Percentiles rank a stretch among this genome's conserved stretches.
Evolutionary conservation across 352 stramenopile species (phyloP).

Genomic region (Globisporangium splendens): DNA sequence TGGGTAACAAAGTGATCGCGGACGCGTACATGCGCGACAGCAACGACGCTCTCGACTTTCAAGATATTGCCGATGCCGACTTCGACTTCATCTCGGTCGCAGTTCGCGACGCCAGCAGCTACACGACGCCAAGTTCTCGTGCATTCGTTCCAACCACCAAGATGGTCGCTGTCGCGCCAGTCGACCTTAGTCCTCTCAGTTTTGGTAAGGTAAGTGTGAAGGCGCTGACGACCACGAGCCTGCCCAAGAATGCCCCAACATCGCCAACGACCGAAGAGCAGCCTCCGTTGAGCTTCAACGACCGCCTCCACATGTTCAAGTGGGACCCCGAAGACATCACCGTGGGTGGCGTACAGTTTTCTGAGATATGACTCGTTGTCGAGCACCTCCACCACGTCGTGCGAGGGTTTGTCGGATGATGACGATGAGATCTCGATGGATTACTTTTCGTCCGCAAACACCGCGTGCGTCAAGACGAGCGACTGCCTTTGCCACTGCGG

Average conservation of each 20-base stretch:
- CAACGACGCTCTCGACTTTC: conserved; percentile 1
- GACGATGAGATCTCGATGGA: background rate
- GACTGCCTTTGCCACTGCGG: background rate
- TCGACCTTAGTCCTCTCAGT: background rate
- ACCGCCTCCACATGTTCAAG: conserved; percentile 31
- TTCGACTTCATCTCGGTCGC: conserved; percentile 6
- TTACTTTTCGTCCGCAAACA: background rate
- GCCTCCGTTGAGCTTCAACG: conserved; percentile 28
- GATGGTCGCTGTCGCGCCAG: background rate
- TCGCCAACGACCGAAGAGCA: conserved; percentile 3
- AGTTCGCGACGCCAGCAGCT: background rate
- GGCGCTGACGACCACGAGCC: background rate
- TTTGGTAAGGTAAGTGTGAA: background rate
- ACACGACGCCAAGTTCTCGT: conserved; percentile 1
- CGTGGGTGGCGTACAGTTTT: conserved; percentile 8
- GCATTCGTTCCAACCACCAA: background rate
- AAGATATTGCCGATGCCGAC: background rate
- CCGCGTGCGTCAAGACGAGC: background rate
- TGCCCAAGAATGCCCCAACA: background rate
- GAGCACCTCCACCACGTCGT: background rate
- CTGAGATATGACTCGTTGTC: background rate
- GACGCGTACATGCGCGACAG: background rate
- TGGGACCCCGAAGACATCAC: conserved; percentile 25
- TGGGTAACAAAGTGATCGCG: conserved; percentile 6
- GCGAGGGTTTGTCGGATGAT: background rate